Evolutionary conservation across 208 protist genomes (phyloP).

Genomic region (Trypanosoma caninum): DNA sequence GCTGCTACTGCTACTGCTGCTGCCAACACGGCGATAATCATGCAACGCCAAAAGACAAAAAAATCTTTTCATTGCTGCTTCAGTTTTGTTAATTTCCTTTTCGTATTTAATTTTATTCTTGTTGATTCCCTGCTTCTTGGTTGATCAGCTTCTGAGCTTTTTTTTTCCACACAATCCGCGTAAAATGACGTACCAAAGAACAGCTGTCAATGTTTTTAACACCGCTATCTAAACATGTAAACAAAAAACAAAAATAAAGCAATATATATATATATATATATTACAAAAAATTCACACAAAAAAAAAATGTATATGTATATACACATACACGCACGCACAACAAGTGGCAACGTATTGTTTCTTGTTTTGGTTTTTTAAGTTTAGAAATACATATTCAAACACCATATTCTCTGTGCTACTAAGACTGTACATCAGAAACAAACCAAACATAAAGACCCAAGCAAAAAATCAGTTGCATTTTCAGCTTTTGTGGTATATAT

Average conservation of each 20-base stretch:
- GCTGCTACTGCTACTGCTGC: background rate
- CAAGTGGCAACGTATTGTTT: background rate
- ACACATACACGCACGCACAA: background rate
- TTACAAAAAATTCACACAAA: background rate
- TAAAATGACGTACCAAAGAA: no score
- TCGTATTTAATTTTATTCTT: background rate
- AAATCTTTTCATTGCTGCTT: constrained; percentile 11
- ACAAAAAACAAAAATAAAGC: background rate
- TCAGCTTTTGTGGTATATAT: no score
- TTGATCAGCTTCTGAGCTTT: background rate
- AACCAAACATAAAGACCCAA: no score
- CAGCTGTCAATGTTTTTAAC: no score
- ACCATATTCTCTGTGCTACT: no score
- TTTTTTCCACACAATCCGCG: background rate
- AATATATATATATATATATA: background rate
- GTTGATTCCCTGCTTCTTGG: background rate
- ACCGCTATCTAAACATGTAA: no score
- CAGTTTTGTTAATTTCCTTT: background rate
- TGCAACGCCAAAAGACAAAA: background rate
- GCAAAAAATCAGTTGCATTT: no score
- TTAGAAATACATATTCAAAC: no score
- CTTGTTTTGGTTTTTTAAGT: background rate
- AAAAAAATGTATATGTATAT: constrained; percentile 1
- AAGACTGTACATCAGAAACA: no score
- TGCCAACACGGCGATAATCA: background rate